Evolutionary conservation across 441 rosid genomes (phyloP).

Genomic region (Populus trichocarpa): DNA sequence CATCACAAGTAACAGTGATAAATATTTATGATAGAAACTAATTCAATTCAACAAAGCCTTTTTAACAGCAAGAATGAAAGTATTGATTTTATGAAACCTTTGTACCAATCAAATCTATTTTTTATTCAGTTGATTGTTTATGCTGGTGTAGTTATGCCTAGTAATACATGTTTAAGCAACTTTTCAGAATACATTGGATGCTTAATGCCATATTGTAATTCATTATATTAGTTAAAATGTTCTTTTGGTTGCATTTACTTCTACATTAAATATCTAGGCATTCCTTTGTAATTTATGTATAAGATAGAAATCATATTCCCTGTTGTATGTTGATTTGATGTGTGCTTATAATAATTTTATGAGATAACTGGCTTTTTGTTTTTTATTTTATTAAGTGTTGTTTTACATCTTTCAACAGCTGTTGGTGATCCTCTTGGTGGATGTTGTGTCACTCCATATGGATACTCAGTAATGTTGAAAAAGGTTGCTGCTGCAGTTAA

Average conservation of each 20-base stretch:
- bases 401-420: slow-evolving; percentile 45
- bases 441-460: slow-evolving; percentile 80
- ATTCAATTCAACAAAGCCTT: neutral
- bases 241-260: neutral
- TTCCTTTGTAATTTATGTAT: neutral
- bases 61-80: neutral
- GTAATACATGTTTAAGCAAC: neutral
- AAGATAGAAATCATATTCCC: neutral
- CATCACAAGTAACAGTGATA: neutral
- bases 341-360: no score
- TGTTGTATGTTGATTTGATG: neutral
- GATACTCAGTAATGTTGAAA: slow-evolving; percentile 76
- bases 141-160: neutral
- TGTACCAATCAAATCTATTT: neutral
- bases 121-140: neutral
- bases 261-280: neutral
- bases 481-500: slow-evolving; percentile 47
- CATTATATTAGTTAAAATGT: neutral
- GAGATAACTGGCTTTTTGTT: neutral
- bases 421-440: slow-evolving; percentile 90
- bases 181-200: neutral
- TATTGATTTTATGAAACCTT: neutral
- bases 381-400: neutral
- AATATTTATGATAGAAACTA: neutral
- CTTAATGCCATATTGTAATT: neutral